Percentiles rank a stretch among this genome's conserved stretches.
phyloP scores from a whole-genome alignment of 116 monocot genomes.

The Papilionanthe hybrid region DNA sequence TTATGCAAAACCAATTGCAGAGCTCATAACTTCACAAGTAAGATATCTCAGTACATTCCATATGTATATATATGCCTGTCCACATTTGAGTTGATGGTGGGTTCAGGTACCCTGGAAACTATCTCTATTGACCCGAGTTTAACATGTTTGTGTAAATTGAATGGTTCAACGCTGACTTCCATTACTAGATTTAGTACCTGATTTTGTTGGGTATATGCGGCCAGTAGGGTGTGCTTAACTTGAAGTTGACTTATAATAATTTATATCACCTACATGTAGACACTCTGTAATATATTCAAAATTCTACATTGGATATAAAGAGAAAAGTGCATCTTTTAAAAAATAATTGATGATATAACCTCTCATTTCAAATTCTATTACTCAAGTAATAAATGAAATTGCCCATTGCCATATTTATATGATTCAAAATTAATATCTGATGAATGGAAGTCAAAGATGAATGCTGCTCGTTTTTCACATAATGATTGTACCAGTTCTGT shows the following conservation, averaged over 20 bases:
- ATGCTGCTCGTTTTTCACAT: not conserved
- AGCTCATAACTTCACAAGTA: conserved; percentile 92
- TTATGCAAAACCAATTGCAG: conserved; percentile 96
- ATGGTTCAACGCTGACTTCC: not conserved
- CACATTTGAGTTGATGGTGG: not conserved
- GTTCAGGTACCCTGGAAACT: not conserved
- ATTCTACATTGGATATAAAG: not conserved
- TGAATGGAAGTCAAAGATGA: not conserved
- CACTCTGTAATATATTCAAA: not conserved
- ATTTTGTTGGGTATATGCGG: not conserved
- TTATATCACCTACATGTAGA: not conserved
- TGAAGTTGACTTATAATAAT: conserved; percentile 1
- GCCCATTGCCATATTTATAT: not conserved
- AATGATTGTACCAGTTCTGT: not conserved
- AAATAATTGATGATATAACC: not conserved
- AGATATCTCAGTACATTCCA: conserved; percentile 9
- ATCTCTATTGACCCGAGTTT: not conserved
- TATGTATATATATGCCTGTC: not conserved
- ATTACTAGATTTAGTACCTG: not conserved
- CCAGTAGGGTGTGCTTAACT: not conserved
- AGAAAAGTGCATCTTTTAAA: not conserved
- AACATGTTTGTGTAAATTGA: not conserved
- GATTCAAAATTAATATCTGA: not conserved
- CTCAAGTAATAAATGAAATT: not conserved
- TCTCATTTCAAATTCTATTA: not conserved